These are phyloP conservation scores for Arachnomyces sp. DNA, from an alignment of 2,329 filamentous ascomycete genomes.

Conservation along the genomic window DNA sequence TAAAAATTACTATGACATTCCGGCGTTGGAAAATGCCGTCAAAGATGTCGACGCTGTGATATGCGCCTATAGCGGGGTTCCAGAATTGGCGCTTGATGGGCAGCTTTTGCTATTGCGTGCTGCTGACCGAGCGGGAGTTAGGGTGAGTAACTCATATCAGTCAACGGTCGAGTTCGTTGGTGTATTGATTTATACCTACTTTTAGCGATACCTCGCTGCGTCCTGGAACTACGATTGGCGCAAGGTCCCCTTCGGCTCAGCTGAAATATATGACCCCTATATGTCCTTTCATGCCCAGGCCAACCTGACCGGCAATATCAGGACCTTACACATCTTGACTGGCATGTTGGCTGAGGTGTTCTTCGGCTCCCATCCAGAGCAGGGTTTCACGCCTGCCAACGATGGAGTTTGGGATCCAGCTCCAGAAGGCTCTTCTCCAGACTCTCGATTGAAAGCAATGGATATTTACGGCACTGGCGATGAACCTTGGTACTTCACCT, in stretches of 20 bases:
- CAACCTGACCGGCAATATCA: conserved; percentile 19
- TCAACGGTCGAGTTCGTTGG: no score
- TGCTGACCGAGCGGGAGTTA: conserved; percentile 28
- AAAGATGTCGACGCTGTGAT: conserved; percentile 30
- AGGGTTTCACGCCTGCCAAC: not conserved
- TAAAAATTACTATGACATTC: conserved; percentile 21
- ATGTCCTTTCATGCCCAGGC: conserved; percentile 27
- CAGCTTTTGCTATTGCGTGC: conserved; percentile 30
- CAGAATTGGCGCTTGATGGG: conserved; percentile 24
- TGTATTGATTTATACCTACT: not conserved
- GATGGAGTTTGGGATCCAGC: not conserved
- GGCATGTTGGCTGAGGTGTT: conserved; percentile 22
- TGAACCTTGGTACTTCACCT: not conserved
- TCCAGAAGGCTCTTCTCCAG: not conserved
- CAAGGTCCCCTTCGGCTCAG: conserved; percentile 18
- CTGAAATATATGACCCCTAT: conserved; percentile 28
- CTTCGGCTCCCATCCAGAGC: conserved; percentile 8
- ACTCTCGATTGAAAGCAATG: not conserved
- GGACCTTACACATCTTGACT: conserved; percentile 24
- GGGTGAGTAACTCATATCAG: not conserved
- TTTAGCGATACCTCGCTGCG: conserved; percentile 18
- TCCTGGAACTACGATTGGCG: conserved; percentile 30
- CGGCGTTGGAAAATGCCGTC: conserved; percentile 25
- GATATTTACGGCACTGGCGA: not conserved
- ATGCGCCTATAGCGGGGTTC: conserved; percentile 20